Evolutionary conservation across 2,329 filamentous ascomycete genomes (phyloP), one percentile per base, ranked within the genome.

Genomic region (Aquanectria penicillioides): DNA sequence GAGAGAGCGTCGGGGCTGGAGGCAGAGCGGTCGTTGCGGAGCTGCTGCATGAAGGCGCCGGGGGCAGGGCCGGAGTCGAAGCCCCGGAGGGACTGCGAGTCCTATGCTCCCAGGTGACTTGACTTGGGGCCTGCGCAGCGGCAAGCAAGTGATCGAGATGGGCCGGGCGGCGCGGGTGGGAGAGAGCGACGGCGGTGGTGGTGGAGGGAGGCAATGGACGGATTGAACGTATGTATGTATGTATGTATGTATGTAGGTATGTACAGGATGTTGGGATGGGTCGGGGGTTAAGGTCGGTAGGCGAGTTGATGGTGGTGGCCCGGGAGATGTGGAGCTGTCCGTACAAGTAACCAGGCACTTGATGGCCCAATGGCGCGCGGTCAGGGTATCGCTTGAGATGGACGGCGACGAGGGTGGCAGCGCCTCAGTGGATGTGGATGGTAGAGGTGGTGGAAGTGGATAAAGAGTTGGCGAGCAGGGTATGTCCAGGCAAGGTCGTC

Each of bases 41-140:
- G 59, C 57, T 70, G 66, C 62, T 69, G 73, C 73, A 75, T 75
- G 63, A 73, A 74, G 64, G 61, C 70, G 69, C 67, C 66, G 64
- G 62, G 63, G 61, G 60, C 57, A 51, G 61, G 47, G 55, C 65
- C 65, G 65, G 62, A 69, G 64, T 69, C 67, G 60, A 67, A 67
- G 64, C 64, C 65, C 64, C 64, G 53, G 63, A 63, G 62, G 65
- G 67, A 69, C 67, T 62, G 63, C 62, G 65, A 69, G 56, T 68
- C 65, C 59, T 40, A 62, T 57, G 59, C 59, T 65, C 59, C 66
- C 57, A 67, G 66, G 57, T 64, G 62, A 61, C 64, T 68, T 63
- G 54, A 61, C 61, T 65, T 59, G 56, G 57, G 55, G 64, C 47
- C 63, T 69, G 64, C 52, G 60, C 60, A 55, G 60, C 29, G 33